A percentile compares a stretch with the other conserved stretches of the same genome.
These are phyloP conservation scores for Nitzschia putrida DNA, from an alignment of 108 stramenopile genomes.

Conservation along the genomic window DNA sequence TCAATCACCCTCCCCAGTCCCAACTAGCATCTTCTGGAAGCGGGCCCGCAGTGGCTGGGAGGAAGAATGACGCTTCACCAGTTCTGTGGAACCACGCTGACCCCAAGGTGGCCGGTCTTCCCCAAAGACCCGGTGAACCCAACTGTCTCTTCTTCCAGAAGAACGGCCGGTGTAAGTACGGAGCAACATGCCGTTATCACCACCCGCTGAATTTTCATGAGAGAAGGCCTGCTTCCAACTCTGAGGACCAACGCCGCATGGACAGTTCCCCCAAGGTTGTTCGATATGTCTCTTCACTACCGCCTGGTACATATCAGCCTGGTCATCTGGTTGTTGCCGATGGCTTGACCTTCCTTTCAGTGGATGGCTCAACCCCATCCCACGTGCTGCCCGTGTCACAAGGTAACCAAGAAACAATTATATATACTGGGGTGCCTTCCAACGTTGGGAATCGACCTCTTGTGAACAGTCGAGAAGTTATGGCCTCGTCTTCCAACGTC, in stretches of 20 bases:
- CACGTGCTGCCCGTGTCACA: slow-evolving; percentile 36
- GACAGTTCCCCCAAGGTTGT: slow-evolving; percentile 14
- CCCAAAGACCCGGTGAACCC: slow-evolving; percentile 83
- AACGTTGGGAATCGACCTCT: slow-evolving; percentile 5
- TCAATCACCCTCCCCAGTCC: slow-evolving; percentile 78
- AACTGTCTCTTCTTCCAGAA: slow-evolving; percentile 88
- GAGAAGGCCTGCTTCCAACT: slow-evolving; percentile 9
- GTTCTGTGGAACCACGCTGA: slow-evolving; percentile 25
- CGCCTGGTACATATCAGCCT: slow-evolving; percentile 33
- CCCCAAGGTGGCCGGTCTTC: slow-evolving; percentile 51
- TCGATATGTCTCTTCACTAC: slow-evolving; percentile 37
- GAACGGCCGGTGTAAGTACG: slow-evolving; percentile 90
- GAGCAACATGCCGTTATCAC: slow-evolving; percentile 89
- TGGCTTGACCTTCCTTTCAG: slow-evolving; percentile 38
- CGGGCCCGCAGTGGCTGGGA: slow-evolving; percentile 12
- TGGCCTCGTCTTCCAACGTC: slow-evolving; percentile 47
- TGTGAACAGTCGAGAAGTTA: slow-evolving; percentile 21
- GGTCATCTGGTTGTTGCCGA: slow-evolving; percentile 46
- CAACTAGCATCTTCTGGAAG: slow-evolving; percentile 7
- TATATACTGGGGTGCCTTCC: slow-evolving; percentile 3
- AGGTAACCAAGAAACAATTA: slow-evolving; percentile 8
- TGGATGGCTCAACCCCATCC: slow-evolving; percentile 28
- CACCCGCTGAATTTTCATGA: slow-evolving; percentile 68
- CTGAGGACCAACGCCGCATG: slow-evolving; percentile 11
- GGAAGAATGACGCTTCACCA: slow-evolving; percentile 24